Conservation (phyloP, 2,329 filamentous ascomycete genomes). For the Knoxdaviesia proteae region DNA sequence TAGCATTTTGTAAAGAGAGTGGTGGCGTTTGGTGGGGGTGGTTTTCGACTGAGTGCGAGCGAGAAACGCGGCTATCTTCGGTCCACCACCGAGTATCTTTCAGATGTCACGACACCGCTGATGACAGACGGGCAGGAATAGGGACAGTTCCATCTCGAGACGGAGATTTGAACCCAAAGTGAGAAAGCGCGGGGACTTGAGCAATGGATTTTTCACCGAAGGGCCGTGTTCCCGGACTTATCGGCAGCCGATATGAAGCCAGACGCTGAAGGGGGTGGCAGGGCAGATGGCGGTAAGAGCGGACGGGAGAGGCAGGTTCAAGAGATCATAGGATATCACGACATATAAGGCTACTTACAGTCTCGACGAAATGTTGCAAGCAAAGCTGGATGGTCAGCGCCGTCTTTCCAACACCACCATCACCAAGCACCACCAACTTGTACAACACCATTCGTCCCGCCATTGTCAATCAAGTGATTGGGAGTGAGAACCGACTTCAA, state of each 20-base stretch:
- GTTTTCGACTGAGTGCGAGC: not conserved
- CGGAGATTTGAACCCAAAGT: not conserved
- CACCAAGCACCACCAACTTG: conserved; percentile 86
- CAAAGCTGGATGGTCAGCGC: conserved; percentile 92
- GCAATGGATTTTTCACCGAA: too few relatives aligned
- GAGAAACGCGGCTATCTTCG: not conserved
- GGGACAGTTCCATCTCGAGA: not conserved
- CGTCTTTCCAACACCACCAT: conserved; percentile 87
- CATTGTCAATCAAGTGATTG: conserved; percentile 26
- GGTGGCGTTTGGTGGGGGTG: not conserved
- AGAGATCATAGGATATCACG: not conserved
- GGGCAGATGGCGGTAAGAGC: not conserved
- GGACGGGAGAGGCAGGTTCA: not conserved
- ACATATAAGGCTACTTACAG: conserved; percentile 26
- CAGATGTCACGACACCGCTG: not conserved
- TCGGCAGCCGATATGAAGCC: too few relatives aligned
- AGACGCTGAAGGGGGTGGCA: not conserved
- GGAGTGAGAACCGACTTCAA: too few relatives aligned
- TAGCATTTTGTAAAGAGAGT: not conserved
- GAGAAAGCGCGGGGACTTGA: not conserved
- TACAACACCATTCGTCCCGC: conserved; percentile 88
- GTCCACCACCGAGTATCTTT: not conserved
- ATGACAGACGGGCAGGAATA: not conserved
- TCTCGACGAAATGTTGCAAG: conserved; percentile 96
- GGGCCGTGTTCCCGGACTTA: too few relatives aligned